These are phyloP conservation scores for Suzukiozyma palmioleophila DNA, from an alignment of 1,139 yeast species.

Conservation along the genomic window DNA sequence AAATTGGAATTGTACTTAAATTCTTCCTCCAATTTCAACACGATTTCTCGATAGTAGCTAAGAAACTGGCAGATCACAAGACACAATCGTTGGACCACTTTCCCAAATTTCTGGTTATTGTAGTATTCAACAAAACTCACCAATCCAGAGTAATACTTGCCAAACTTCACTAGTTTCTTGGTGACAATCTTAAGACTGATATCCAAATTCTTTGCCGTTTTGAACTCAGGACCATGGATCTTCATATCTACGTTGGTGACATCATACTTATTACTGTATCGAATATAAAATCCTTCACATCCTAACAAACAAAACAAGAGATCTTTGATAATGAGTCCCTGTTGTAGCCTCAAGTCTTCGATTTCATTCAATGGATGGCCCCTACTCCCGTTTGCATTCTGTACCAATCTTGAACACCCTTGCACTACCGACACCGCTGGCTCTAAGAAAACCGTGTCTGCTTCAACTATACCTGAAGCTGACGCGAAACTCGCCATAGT, in stretches of 20 bases:
- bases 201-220: slow-evolving; percentile 69
- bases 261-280: slow-evolving; percentile 61
- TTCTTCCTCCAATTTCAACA: slow-evolving; percentile 52
- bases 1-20: slow-evolving; percentile 40
- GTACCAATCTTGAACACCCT: background rate
- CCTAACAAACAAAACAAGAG: slow-evolving; percentile 67
- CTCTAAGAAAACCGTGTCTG: background rate
- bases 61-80: slow-evolving; percentile 51
- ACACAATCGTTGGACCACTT: slow-evolving; percentile 71
- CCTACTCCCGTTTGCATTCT: slow-evolving; percentile 17
- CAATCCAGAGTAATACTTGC: slow-evolving; percentile 58
- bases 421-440: background rate
- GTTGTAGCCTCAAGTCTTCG: slow-evolving; percentile 52
- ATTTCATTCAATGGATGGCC: slow-evolving; percentile 44
- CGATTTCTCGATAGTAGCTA: slow-evolving; percentile 40
- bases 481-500: background rate
- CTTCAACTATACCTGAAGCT: background rate
- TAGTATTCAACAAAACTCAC: slow-evolving; percentile 54
- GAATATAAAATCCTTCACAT: slow-evolving; percentile 71
- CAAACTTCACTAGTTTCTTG: slow-evolving; percentile 54
- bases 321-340: slow-evolving; percentile 69
- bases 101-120: slow-evolving; percentile 56
- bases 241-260: slow-evolving; percentile 30
- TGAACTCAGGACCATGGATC: slow-evolving; percentile 69
- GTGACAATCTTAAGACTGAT: slow-evolving; percentile 72